Conservation (phyloP, 345 rosid species). For the Nephelium lappaceum region DNA sequence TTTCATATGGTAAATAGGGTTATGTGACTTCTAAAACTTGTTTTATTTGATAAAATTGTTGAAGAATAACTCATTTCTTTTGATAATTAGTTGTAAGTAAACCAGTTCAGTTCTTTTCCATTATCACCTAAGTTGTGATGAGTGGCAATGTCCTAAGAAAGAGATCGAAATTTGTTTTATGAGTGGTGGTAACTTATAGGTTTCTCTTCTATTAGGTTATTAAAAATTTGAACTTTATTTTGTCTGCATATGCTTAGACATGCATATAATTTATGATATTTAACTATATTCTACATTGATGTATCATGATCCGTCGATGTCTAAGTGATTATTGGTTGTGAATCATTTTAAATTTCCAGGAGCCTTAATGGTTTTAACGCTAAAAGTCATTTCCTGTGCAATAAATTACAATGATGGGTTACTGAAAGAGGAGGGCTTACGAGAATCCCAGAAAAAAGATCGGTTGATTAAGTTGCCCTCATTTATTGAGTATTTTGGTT, state of each 20-base stretch:
- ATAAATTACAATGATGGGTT: slow-evolving; percentile 86
- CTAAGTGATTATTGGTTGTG: slow-evolving; percentile 7
- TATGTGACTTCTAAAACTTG: background rate
- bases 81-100: background rate
- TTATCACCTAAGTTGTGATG: slow-evolving; percentile 8
- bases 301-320: background rate
- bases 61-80: background rate
- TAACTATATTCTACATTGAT: background rate
- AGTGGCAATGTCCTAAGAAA: background rate
- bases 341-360: slow-evolving; percentile 44
- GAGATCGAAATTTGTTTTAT: background rate
- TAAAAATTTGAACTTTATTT: background rate
- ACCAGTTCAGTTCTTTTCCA: background rate
- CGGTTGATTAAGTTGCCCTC: slow-evolving; percentile 73
- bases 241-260: background rate
- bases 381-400: slow-evolving; percentile 91
- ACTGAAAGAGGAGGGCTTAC: slow-evolving; percentile 72
- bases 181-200: background rate
- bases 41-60: background rate
- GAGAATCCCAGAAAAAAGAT: slow-evolving; percentile 84
- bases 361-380: slow-evolving; percentile 94
- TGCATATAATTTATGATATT: background rate
- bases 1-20: background rate
- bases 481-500: slow-evolving; percentile 80
- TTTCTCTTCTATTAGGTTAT: background rate